Conservation (phyloP, 768 basidiomycete genomes). For the Panaeolus cyanescens region DNA sequence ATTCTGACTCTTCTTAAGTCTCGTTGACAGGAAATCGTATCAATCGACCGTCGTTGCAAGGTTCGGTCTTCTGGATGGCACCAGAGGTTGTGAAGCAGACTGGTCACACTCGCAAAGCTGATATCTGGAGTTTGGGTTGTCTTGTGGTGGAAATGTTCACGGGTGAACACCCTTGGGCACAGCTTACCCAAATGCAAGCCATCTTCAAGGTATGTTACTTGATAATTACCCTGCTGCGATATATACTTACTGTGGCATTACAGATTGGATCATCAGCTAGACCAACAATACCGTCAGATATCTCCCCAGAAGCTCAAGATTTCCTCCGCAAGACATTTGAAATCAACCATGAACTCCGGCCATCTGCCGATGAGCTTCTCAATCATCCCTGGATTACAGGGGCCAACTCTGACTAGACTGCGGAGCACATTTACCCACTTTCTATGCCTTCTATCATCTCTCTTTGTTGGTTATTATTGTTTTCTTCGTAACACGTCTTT, state of each 20-base stretch:
- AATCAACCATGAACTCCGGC: conserved; percentile 77
- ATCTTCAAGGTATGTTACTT: conserved; percentile 80
- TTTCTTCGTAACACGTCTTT: too few relatives aligned
- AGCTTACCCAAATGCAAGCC: conserved; percentile 98
- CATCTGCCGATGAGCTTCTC: conserved; percentile 75
- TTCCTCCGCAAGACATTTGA: conserved; percentile 89
- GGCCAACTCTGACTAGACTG: background rate
- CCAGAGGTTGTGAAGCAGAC: conserved; percentile 98
- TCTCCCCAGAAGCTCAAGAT: conserved; percentile 84
- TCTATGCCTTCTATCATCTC: background rate
- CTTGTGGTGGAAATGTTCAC: conserved; percentile 97
- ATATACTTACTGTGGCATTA: background rate
- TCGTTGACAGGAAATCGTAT: conserved; percentile 62
- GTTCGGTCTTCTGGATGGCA: conserved; percentile 99
- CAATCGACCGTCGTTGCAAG: conserved; percentile 92
- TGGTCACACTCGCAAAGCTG: conserved; percentile 87
- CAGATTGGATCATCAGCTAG: conserved; percentile 92
- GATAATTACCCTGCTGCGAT: background rate
- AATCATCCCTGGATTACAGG: conserved; percentile 68
- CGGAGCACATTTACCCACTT: conserved; percentile 1
- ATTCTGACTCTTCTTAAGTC: conserved; percentile 30
- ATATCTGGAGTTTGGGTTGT: conserved; percentile 97
- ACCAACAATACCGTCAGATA: conserved; percentile 89
- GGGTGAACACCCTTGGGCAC: conserved; percentile 93
- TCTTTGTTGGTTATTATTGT: too few relatives aligned